Conservation (phyloP, 805 yeast species). For the Yamadazyma paraphyllophila region DNA sequence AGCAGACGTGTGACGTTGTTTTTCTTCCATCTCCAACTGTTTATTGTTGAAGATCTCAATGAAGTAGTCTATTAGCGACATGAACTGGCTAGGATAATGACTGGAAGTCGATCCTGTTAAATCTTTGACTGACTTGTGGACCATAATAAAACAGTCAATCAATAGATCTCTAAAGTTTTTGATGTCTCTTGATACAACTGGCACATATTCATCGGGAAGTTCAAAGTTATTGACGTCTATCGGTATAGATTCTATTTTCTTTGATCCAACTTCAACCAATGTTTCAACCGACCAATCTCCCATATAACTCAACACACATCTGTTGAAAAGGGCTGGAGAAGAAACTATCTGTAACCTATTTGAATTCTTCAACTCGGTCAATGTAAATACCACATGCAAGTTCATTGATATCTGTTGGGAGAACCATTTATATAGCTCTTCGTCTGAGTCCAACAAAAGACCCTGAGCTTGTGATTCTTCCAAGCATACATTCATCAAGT, state of each 20-base stretch:
- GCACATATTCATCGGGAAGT: conserved; percentile 26
- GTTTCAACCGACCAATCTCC: conserved; percentile 71
- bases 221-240: conserved; percentile 47
- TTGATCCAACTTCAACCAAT: conserved; percentile 48
- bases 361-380: conserved; percentile 43
- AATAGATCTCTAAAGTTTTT: conserved; percentile 43
- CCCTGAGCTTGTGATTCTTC: conserved; percentile 62
- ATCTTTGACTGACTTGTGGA: conserved; percentile 35
- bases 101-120: neutral
- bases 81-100: conserved; percentile 11
- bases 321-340: conserved; percentile 85
- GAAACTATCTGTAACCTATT: conserved; percentile 51
- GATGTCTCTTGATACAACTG: neutral
- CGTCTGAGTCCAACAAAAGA: conserved; percentile 57
- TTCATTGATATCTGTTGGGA: conserved; percentile 62
- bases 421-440: conserved; percentile 77
- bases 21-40: conserved; percentile 53
- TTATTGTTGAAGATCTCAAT: conserved; percentile 38
- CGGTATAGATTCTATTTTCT: conserved; percentile 46
- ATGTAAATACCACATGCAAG: conserved; percentile 79
- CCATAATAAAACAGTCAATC: conserved; percentile 42
- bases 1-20: conserved; percentile 65
- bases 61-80: conserved; percentile 27
- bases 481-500: conserved; percentile 53
- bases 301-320: conserved; percentile 89